Base-by-base conservation (phyloP, 495 filamentous ascomycete genomes). In the Cenococcum geophilum region DNA sequence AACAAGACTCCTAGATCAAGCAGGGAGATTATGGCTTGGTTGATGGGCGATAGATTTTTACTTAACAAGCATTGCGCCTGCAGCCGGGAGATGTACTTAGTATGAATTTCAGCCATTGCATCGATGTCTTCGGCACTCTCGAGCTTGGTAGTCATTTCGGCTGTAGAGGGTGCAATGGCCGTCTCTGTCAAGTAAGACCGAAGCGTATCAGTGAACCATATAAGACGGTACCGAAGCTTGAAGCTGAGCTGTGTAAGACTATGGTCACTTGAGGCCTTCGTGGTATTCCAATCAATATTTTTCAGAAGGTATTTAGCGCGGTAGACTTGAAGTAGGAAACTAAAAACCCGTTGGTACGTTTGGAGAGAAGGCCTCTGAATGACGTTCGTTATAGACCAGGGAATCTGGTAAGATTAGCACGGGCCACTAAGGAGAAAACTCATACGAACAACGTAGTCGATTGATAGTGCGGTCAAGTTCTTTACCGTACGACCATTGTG, bases 361-460 rank as follows among this genome's bases (percentile, higher is more conserved):
- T 68, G 55, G 25, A 92, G 78, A 0, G 83, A 80, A 4, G 79
- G 74, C 23, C 80, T 79, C 0, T 79, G 82, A 50, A 96, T 78
- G 22, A 97, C 82, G 52, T 96, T 93, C 36, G 85, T 86, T n/a
- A 95, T 78, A 0, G 91, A 84, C 92, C 92, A 96, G 8, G 88
- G 83, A 3, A 97, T 77, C 51, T 73, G 23, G 8, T 6, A 58
- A 27, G 21, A 32, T 61, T 60, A 51, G 18, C n/a, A 11, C 57
- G 36, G 25, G 37, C 22, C 16, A n/a, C 48, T 23, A 65, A 20
- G n/a, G 4, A 22, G 22, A 16, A 16, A n/a, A 35, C 35, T 11
- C 20, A 47, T 36, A 53, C 64, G 57, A 47, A 74, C 68, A 16
- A 56, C 57, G 57, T 68, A 71, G 27, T 68, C 64, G 20, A 74